Conservation (phyloP, 2,329 filamentous ascomycete genomes). For the Ceratocystis destructans region DNA sequence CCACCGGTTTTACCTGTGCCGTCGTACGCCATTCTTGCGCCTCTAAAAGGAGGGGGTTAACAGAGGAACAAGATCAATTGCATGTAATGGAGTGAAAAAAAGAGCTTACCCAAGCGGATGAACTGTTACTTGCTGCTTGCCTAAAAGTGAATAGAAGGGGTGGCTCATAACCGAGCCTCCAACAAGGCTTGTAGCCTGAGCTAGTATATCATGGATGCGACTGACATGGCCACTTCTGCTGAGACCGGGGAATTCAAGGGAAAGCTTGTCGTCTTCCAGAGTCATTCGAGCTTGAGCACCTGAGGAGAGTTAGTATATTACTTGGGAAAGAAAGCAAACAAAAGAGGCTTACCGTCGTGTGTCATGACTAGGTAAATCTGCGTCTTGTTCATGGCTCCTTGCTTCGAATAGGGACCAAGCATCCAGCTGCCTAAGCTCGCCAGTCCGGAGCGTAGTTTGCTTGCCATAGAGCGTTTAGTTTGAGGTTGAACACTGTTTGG, state of each 20-base stretch:
- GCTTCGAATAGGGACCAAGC: conserved; percentile 42
- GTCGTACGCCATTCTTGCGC: conserved; percentile 48
- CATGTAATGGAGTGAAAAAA: conserved; percentile 10
- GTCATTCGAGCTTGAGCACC: conserved; percentile 46
- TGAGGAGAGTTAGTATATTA: conserved; percentile 20
- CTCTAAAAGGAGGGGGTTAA: conserved; percentile 27
- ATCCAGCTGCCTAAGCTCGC: conserved; percentile 40
- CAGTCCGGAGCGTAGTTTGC: conserved; percentile 34
- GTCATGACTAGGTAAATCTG: conserved; percentile 54
- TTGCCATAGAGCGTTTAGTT: conserved; percentile 27
- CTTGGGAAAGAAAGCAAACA: not conserved
- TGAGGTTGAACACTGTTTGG: conserved; percentile 33
- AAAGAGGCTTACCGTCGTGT: conserved; percentile 39
- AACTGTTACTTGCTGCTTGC: conserved; percentile 47
- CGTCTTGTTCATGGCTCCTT: conserved; percentile 44
- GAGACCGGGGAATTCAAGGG: conserved; percentile 46
- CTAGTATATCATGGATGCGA: conserved; percentile 38
- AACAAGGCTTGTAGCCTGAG: conserved; percentile 41
- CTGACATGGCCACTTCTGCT: conserved; percentile 42
- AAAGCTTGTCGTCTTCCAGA: conserved; percentile 45
- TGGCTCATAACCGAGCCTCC: conserved; percentile 47
- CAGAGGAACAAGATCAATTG: not conserved
- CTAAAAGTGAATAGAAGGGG: conserved; percentile 43
- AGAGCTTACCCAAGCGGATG: conserved; percentile 45
- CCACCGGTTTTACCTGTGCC: conserved; percentile 43